Percentiles rank a stretch among this genome's conserved stretches.
Evolutionary conservation across 116 monocot genomes (phyloP).

Genomic region (Posidonia oceanica): DNA sequence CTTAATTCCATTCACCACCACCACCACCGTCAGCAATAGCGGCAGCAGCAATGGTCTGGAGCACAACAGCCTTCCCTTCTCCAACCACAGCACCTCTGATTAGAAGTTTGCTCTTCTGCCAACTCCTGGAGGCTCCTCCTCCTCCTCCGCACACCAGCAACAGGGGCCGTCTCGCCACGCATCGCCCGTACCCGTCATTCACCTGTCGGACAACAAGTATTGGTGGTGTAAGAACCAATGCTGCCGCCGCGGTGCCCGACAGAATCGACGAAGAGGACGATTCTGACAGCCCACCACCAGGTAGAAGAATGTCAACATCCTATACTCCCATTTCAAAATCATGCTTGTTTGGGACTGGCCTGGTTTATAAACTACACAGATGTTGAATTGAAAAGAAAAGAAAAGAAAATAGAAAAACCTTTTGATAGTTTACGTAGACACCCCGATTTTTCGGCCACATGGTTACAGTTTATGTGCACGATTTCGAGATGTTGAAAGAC

Average conservation of each 20-base stretch:
- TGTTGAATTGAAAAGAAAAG: no score
- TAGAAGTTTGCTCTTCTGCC: neutral
- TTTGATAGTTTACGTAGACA: no score
- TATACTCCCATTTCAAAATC: neutral
- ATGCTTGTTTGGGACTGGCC: neutral
- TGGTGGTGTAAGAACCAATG: neutral
- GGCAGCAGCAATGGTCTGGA: neutral
- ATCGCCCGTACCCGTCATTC: neutral
- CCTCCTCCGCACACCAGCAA: neutral
- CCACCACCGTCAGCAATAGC: neutral
- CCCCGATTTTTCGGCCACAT: no score
- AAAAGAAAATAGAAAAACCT: no score
- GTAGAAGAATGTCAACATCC: neutral
- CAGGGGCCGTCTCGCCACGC: neutral
- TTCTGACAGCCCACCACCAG: neutral
- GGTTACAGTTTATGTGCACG: no score
- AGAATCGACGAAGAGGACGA: neutral
- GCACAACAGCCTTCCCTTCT: neutral
- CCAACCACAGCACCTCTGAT: neutral
- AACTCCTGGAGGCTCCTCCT: neutral
- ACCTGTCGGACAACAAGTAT: neutral
- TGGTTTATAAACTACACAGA: neutral
- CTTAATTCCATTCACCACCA: neutral
- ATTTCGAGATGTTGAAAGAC: no score
- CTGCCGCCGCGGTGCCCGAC: neutral